phyloP scores from a whole-genome alignment of 768 basidiomycete genomes.

The Coprinopsis marcescibilis region DNA sequence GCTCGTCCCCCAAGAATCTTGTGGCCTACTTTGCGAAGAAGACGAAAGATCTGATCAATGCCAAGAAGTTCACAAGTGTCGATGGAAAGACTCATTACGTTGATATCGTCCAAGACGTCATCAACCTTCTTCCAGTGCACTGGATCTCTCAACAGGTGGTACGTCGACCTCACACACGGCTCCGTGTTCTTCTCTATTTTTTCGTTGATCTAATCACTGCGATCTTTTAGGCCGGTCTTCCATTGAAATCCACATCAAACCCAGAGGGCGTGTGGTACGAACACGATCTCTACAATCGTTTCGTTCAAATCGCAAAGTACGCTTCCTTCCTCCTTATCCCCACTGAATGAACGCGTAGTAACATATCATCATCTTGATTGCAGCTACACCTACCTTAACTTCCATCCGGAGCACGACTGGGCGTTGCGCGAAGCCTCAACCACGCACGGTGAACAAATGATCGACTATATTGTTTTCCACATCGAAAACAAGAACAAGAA shows the following conservation, averaged over 20 bases:
- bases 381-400: constrained; percentile 43
- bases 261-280: constrained; percentile 31
- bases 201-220: constrained; percentile 22
- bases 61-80: constrained; percentile 28
- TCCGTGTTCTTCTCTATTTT: neutral
- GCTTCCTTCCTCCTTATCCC: too few relatives aligned
- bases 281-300: constrained; percentile 32
- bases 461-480: constrained; percentile 23
- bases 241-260: constrained; percentile 30
- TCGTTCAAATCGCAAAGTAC: constrained; percentile 45
- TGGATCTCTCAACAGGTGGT: constrained; percentile 55
- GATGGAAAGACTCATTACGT: constrained; percentile 28
- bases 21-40: constrained; percentile 28
- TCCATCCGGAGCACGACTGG: constrained; percentile 43
- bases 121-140: constrained; percentile 54
- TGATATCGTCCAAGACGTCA: constrained; percentile 64
- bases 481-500: constrained; percentile 23
- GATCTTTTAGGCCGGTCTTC: constrained; percentile 43
- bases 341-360: too few relatives aligned
- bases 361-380: neutral
- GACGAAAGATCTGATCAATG: constrained; percentile 27
- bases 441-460: constrained; percentile 24
- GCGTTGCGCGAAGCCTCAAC: constrained; percentile 36
- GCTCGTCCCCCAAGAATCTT: constrained; percentile 16
- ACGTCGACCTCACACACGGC: constrained; percentile 35